These are phyloP conservation scores for Yamadazyma blattariae DNA, from an alignment of 1,139 yeast species.

Conservation along the genomic window DNA sequence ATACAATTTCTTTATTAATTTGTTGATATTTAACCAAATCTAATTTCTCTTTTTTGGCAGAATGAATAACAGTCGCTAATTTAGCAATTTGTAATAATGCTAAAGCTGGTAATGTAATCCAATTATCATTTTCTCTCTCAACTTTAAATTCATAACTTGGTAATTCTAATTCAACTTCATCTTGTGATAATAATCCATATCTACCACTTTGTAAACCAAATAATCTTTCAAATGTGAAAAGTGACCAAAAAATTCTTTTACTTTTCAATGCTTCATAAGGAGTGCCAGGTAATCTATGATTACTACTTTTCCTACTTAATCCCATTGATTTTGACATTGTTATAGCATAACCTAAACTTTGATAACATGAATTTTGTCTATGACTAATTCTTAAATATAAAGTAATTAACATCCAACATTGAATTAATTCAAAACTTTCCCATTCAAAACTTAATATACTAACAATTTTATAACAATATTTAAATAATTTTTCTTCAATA, in stretches of 20 bases:
- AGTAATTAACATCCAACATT: constrained; percentile 57
- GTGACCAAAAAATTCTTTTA: constrained; percentile 55
- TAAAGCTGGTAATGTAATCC: constrained; percentile 53
- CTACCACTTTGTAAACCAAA: constrained; percentile 57
- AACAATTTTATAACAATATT: constrained; percentile 46
- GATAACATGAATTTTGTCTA: constrained; percentile 55
- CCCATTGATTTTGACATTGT: constrained; percentile 60
- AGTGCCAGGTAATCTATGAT: constrained; percentile 16
- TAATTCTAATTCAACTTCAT: constrained; percentile 29
- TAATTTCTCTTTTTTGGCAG: constrained; percentile 24
- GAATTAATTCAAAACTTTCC: constrained; percentile 66
- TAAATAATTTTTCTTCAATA: constrained; percentile 53
- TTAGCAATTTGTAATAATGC: constrained; percentile 45
- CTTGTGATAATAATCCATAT: constrained; percentile 34
- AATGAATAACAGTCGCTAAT: constrained; percentile 35
- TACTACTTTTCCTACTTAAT: constrained; percentile 25
- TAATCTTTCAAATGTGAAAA: constrained; percentile 54
- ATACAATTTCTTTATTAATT: constrained; percentile 30
- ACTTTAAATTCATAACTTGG: constrained; percentile 32
- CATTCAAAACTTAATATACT: constrained; percentile 58
- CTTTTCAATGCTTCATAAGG: constrained; percentile 51
- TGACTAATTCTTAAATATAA: constrained; percentile 55
- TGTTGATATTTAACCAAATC: constrained; percentile 31
- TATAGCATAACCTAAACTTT: constrained; percentile 53
- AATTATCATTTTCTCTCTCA: constrained; percentile 42